Evolutionary conservation across 441 rosid genomes (phyloP), one percentile per base, ranked within the genome.

Genomic region (Metrosideros polymorpha): DNA sequence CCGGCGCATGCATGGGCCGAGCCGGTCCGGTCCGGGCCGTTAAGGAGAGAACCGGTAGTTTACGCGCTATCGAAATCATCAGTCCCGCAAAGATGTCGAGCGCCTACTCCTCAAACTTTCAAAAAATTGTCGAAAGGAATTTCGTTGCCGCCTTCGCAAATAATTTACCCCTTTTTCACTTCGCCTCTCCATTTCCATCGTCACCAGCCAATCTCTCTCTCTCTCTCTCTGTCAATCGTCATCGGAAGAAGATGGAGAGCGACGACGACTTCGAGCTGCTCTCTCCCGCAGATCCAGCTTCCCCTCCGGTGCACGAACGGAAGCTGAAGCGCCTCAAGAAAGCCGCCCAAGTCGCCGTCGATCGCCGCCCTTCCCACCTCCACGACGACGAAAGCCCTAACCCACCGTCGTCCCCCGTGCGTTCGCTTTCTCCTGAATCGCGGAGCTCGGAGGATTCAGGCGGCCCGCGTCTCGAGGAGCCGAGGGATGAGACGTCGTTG

Each of bases 291-390:
- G 93, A 92, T 47, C 82, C 87, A 57, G 84, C 91, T 52, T 89
- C 94, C 35, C 89, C 93, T 82, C 92, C 92, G 0, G 85, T 87
- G 85, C 90, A 89, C 13, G 91, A 82, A 43, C 91, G 94, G 83
- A 92, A 90, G 93, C 93, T 97, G 59, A 92, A 95, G 86, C 96
- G 97, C 91, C 89, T 97, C 86, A 96, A 92, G 91, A 92, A 89
- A 82, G 91, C 91, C n/a, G 86, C 87, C 49, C 52, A 90, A 12
- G 32, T 86, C 49, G 47, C 85, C 29, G 88, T 66, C 32, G 85
- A 88, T 83, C 79, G 19, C 90, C 57, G 9, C 19, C 39, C 24
- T 19, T 71, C 79, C 47, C 47, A 13, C 8, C 79, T 71, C 47
- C 79, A 24, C 22, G 79, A 24, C 47, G 3, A 5, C 79, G n/a